These are phyloP conservation scores for Camillea tinctor DNA, from an alignment of 2,329 filamentous ascomycete species.

Conservation along the genomic window DNA sequence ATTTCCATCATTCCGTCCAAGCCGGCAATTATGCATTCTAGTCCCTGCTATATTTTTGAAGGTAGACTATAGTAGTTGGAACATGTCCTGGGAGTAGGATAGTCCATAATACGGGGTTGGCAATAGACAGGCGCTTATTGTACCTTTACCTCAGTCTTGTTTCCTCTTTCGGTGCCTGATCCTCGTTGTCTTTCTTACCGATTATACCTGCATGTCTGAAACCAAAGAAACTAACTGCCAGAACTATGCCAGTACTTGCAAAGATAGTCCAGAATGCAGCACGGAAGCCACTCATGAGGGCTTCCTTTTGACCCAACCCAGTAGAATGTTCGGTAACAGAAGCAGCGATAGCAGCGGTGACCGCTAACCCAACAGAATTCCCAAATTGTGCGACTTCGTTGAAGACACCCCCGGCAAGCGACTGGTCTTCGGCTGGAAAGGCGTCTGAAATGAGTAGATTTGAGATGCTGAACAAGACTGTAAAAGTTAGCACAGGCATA, in stretches of 20 bases:
- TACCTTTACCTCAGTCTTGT: neutral
- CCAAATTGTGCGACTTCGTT: conserved; percentile 59
- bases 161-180: neutral
- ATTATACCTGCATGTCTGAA: conserved; percentile 47
- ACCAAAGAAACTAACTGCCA: conserved; percentile 39
- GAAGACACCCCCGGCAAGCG: conserved; percentile 59
- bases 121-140: neutral
- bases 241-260: conserved; percentile 40
- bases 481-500: neutral
- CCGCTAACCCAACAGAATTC: conserved; percentile 50
- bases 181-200: conserved; percentile 42
- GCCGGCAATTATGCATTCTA: neutral
- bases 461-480: conserved; percentile 54
- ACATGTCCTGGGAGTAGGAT: neutral
- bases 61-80: neutral
- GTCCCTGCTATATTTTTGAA: neutral
- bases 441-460: conserved; percentile 53
- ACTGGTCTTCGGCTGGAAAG: conserved; percentile 54
- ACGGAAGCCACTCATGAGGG: conserved; percentile 49
- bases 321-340: conserved; percentile 41
- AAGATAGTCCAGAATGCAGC: conserved; percentile 55
- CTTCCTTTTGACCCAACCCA: conserved; percentile 17
- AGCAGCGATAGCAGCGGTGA: conserved; percentile 48
- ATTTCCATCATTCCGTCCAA: neutral
- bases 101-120: neutral